These are phyloP conservation scores for Arxiozyma telluris DNA, from an alignment of 1,139 yeast species.

Conservation along the genomic window DNA sequence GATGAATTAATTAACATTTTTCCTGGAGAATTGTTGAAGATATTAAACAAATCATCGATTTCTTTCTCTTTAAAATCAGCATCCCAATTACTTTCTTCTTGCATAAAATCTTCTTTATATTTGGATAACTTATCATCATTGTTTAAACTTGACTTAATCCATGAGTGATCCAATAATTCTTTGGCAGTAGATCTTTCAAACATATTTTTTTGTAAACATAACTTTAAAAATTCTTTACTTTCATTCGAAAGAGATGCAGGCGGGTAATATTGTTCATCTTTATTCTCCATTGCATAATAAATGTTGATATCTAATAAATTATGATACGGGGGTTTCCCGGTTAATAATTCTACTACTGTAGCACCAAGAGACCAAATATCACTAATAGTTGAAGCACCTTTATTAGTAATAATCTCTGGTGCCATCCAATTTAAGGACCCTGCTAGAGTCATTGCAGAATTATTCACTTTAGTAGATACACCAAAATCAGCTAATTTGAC, in stretches of 20 bases:
- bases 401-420: constrained; percentile 86
- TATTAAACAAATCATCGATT: constrained; percentile 4
- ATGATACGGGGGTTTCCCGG: constrained; percentile 84
- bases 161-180: constrained; percentile 21
- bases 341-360: constrained; percentile 75
- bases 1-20: constrained; percentile 2
- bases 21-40: neutral
- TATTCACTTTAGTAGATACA: constrained; percentile 82
- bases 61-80: constrained; percentile 20
- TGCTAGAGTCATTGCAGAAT: constrained; percentile 68
- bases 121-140: constrained; percentile 5
- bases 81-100: constrained; percentile 23
- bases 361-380: constrained; percentile 96
- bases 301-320: constrained; percentile 80
- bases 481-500: constrained; percentile 92
- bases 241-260: constrained; percentile 51
- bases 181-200: constrained; percentile 26
- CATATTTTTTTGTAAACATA: constrained; percentile 55
- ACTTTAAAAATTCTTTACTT: constrained; percentile 55
- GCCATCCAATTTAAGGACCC: constrained; percentile 99
- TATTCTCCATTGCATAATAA: constrained; percentile 85
- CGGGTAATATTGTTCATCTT: constrained; percentile 74
- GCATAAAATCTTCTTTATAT: constrained; percentile 18
- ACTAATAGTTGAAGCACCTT: constrained; percentile 81
- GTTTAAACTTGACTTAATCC: constrained; percentile 13